These are phyloP conservation scores for Wickerhamiella parazyma DNA, from an alignment of 805 yeast genomes.

Conservation along the genomic window DNA sequence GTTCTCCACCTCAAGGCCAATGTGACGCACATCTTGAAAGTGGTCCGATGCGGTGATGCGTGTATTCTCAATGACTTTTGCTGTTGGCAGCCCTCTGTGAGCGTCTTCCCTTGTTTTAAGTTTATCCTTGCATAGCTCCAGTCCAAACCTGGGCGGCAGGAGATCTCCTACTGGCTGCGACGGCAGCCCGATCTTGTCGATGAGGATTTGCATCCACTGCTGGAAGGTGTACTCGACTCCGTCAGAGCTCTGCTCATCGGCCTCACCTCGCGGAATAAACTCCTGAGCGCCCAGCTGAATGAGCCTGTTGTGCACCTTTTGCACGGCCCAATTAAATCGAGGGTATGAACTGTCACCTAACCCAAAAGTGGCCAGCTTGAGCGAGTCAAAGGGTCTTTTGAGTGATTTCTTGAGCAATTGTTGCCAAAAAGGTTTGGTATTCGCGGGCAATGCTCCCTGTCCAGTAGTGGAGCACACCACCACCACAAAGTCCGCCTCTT, in stretches of 20 bases:
- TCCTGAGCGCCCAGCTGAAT: conserved; percentile 71
- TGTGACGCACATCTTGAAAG: conserved; percentile 77
- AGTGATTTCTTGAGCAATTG: conserved; percentile 55
- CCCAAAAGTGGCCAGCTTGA: conserved; percentile 65
- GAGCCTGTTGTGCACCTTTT: conserved; percentile 66
- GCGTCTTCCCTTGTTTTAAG: conserved; percentile 20
- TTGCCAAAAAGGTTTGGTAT: conserved; percentile 61
- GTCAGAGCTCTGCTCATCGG: conserved; percentile 71
- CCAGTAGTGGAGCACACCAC: conserved; percentile 83
- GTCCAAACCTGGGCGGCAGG: conserved; percentile 28
- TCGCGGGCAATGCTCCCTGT: conserved; percentile 83
- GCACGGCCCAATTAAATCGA: conserved; percentile 74
- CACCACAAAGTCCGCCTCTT: conserved; percentile 36
- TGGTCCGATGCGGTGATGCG: conserved; percentile 61
- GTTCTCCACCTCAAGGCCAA: conserved; percentile 30
- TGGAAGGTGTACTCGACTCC: conserved; percentile 58
- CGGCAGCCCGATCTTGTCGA: conserved; percentile 30
- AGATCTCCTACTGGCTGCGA: conserved; percentile 21
- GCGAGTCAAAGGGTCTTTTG: conserved; percentile 44
- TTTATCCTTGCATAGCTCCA: background rate
- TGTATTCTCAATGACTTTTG: conserved; percentile 33
- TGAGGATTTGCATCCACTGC: conserved; percentile 51
- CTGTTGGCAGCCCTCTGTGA: conserved; percentile 11
- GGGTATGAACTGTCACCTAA: conserved; percentile 90
- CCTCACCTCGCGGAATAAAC: conserved; percentile 63